Base-by-base conservation (phyloP, 1,284 basidiomycete genomes). In the Boletus austroedulis region DNA sequence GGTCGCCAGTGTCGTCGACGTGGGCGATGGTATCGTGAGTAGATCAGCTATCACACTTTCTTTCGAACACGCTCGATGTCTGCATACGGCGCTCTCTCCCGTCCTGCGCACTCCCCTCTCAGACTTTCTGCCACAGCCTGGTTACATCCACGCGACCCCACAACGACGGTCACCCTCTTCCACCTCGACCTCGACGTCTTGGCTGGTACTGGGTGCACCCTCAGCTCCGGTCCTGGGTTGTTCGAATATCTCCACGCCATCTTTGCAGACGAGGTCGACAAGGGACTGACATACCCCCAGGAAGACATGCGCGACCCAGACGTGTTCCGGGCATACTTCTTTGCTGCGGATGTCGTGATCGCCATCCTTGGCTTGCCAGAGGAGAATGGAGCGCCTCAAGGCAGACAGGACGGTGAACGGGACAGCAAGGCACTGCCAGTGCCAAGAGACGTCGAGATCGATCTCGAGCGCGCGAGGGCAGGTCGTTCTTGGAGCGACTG, bases 271-370 rank as follows among this genome's bases (percentile, higher is more conserved):
- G 91, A 90, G 67, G 77, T 96, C 14, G 85, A 85, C 50, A 80
- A 83, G 66, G 94, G 94, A 0, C 72, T 78, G 64, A 92, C 93
- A 6, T 95, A 95, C 72, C 93, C 94, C 0, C 93, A 94, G 70
- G 89, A 92, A 77, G 71, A 78, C 68, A 60, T 82, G 77, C 74
- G 82, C 76, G 54, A 73, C 38, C 77, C 79, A 14, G 75, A 80
- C 15, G 76, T 78, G 5, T 94, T 93, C 72, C 80, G 81, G 53
- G 75, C 74, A 5, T 94, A 93, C 72, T 95, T 87, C 71, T 87
- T 92, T 65, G 82, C 83, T 5, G 85, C 81, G 15, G 89, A 91
- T 64, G 86, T 90, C 1, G 82, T 95, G 61, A 72, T 95, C 48
- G 93, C 85, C 0, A 76, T 95, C 45, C 10, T 34, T n/a, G 26